Conservation (phyloP, 352 stramenopile species). For the Pythium folliculosum region DNA sequence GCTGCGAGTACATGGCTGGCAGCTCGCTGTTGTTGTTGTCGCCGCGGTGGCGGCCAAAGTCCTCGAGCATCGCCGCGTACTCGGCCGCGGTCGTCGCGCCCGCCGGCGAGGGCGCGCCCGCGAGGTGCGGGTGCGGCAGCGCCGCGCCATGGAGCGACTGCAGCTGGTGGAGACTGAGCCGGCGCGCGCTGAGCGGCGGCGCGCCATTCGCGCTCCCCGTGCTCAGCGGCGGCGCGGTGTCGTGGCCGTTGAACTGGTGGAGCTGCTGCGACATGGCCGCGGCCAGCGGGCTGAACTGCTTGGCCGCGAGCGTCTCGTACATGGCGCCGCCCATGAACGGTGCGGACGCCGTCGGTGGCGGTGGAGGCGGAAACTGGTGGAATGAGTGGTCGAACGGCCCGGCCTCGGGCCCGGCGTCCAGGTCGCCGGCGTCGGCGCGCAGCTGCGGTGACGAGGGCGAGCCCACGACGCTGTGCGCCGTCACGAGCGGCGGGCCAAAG, state of each 20-base stretch:
- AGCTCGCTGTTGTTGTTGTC: constrained; percentile 2
- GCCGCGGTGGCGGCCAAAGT: constrained; percentile 9
- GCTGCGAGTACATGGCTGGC: constrained; percentile 23
- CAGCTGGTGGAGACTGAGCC: constrained; percentile 25
- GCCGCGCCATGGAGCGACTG: background rate
- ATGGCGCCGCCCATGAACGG: background rate
- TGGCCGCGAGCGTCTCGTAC: constrained; percentile 10
- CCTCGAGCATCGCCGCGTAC: constrained; percentile 20
- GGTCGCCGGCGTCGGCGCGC: background rate
- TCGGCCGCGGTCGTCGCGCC: constrained; percentile 2
- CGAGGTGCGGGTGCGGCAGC: constrained; percentile 25
- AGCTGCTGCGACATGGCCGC: constrained; percentile 28
- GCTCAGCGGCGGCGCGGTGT: background rate
- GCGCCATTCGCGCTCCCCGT: background rate
- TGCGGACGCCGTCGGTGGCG: background rate
- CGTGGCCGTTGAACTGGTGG: constrained; percentile 13
- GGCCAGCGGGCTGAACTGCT: constrained; percentile 19
- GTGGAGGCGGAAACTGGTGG: constrained; percentile 5
- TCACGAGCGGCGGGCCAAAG: constrained; percentile 23
- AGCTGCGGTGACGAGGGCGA: constrained; percentile 7
- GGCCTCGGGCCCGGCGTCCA: background rate
- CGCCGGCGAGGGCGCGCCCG: background rate
- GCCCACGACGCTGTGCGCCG: constrained; percentile 2
- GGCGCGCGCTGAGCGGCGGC: background rate
- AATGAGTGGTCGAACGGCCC: constrained; percentile 6